Base-by-base conservation (phyloP, 208 protist species). In the Tritrichomonas musculus region DNA sequence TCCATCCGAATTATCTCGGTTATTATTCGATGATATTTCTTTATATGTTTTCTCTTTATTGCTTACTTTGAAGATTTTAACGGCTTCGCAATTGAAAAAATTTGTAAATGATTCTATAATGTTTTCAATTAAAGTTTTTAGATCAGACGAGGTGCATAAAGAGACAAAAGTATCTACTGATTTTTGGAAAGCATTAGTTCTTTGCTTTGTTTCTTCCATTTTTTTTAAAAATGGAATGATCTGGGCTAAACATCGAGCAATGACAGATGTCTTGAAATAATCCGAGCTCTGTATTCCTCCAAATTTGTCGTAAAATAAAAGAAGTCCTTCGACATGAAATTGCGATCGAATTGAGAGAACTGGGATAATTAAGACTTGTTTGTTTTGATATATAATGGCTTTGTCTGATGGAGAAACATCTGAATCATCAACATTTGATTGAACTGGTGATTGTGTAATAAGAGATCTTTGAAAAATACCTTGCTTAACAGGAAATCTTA, bases 51-150 rank as follows among this genome's bases (percentile, higher is more conserved):
- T 22, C 39, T 53, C 57, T 39, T 57, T 14, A 88, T 53, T 11
- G 20, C 11, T 39, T 57, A 88, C 77, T 57, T 88, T 88, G 47
- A 88, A 88, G n/a, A 88, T 33, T 57, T 39, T 53, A 1, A 88
- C 77, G 33, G 77, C 25, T 57, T 88, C 77, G 47, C 77, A 88
- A 50, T 30, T 53, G 47, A 88, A 88, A 57, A 33, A 88, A 50
- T 88, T 47, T 0, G 27, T 57, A 30, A 88, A 88, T 44, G 9
- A 55, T 20, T 8, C 39, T 9, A 39, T 39, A 39, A 88, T 57
- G 30, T 88, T 44, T 44, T 25, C n/a, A 88, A 88, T 47, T 30
- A 82, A 30, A n/a, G 73, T 50, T n/a, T 33, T 30, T 27, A 88
- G 33, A 11, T 88, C 77, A 4, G 27, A 41, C 2, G 77, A 44